These are phyloP conservation scores for Urostyla sp. DNA, from an alignment of 73 alveolate species.

Conservation along the genomic window DNA sequence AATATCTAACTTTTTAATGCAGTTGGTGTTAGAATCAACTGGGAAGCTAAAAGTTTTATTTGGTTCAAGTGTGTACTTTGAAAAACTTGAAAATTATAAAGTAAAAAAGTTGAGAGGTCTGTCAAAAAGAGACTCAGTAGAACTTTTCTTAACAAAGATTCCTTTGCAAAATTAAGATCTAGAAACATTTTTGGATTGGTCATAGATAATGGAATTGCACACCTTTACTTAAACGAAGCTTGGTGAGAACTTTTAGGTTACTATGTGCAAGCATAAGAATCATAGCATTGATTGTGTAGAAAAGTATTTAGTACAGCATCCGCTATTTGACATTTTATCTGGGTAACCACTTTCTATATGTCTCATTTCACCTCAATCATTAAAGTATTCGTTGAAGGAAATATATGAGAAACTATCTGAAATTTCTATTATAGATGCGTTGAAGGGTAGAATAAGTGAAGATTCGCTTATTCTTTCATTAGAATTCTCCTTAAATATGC, in stretches of 20 bases:
- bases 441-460: slow-evolving; percentile 22
- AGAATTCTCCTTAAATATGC: slow-evolving; percentile 21
- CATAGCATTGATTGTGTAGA: slow-evolving; percentile 6
- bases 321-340: slow-evolving; percentile 25
- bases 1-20: neutral
- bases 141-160: slow-evolving; percentile 36
- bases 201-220: slow-evolving; percentile 21
- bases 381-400: slow-evolving; percentile 17
- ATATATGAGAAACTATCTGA: slow-evolving; percentile 16
- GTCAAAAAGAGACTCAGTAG: slow-evolving; percentile 26
- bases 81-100: slow-evolving; percentile 17
- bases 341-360: slow-evolving; percentile 48
- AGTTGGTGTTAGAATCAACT: slow-evolving; percentile 21
- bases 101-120: slow-evolving; percentile 49
- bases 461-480: slow-evolving; percentile 5
- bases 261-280: neutral
- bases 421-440: neutral
- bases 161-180: slow-evolving; percentile 18
- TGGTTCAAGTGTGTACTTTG: slow-evolving; percentile 34
- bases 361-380: slow-evolving; percentile 12
- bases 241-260: slow-evolving; percentile 10
- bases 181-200: slow-evolving; percentile 9
- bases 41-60: slow-evolving; percentile 9
- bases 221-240: neutral
- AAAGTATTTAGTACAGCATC: slow-evolving; percentile 12